Base-by-base conservation (phyloP, 1,284 basidiomycete species). In the Marasmius tenuissimus region DNA sequence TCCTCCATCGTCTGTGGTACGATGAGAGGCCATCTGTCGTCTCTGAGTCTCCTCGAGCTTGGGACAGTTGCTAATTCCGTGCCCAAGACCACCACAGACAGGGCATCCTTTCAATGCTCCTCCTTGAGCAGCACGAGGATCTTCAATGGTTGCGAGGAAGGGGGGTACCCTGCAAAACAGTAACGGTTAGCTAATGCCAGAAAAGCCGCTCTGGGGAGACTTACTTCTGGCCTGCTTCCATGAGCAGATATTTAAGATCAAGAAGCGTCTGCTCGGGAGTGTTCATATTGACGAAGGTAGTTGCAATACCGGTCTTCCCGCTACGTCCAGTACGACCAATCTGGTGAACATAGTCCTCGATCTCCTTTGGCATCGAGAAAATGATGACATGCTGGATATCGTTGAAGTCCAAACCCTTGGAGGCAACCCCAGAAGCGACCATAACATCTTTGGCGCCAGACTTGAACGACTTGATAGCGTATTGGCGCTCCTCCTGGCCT, bases 351-450 rank as follows among this genome's bases (percentile, higher is more conserved):
- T 96, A 96, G 73, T 97, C 95, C 77, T 98, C 97, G 62, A 99
- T 98, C 78, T 99, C 97, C 75, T 98, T 98, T 0, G 97, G 97
- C 97, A 99, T 99, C 14, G 93, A 91, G 75, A 96, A 99, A 65
- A 97, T 97, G 74, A 97, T 96, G 68, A 97, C 95, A 70, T 97
- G 96, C 68, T 97, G 97, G 64, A 99, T 97, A 71, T 98, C 96
- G 74, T 93, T 96, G 76, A 99, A 99, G 75, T 99, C 97, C 62
- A 99, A 86, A 34, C 97, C 97, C 74, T 99, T 99, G 52, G 94
- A 97, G 0, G 97, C 97, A 18, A 99, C 96, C 27, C 96, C 91
- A 3, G 94, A 97, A 4, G 97, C 97, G 38, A 99, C 97, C 97
- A 99, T 98, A 59, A 99, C 97, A 73, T 99, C 97, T 73, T 98